Evolutionary conservation across 306 rosid species (phyloP).

Genomic region (Vigna unguiculata): DNA sequence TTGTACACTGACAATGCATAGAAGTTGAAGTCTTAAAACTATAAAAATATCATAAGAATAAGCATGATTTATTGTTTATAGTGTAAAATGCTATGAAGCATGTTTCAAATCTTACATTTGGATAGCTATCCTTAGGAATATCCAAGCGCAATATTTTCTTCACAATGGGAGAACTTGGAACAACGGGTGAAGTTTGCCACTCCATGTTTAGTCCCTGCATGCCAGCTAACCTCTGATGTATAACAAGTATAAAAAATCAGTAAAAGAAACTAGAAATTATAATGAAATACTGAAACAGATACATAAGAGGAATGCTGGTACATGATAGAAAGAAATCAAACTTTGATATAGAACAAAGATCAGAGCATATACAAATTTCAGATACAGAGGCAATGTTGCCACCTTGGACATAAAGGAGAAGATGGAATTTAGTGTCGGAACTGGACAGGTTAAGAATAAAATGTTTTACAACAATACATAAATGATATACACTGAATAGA

Average conservation of each 20-base stretch:
- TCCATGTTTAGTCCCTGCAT: slow-evolving; percentile 55
- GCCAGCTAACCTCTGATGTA: slow-evolving; percentile 55
- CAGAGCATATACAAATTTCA: slow-evolving; percentile 22
- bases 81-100: slow-evolving; percentile 19
- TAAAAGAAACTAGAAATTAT: slow-evolving; percentile 27
- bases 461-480: neutral
- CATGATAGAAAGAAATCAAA: slow-evolving; percentile 24
- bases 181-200: slow-evolving; percentile 52
- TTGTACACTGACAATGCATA: neutral
- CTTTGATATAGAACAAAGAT: neutral
- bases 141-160: slow-evolving; percentile 67
- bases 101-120: slow-evolving; percentile 54
- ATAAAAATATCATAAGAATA: slow-evolving; percentile 11
- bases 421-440: slow-evolving; percentile 12
- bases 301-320: slow-evolving; percentile 1
- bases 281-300: neutral
- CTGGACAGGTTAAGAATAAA: slow-evolving; percentile 6
- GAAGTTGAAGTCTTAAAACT: neutral
- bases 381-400: neutral
- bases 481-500: neutral
- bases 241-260: slow-evolving; percentile 40
- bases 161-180: slow-evolving; percentile 51
- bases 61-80: neutral
- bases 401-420: neutral
- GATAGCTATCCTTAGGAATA: slow-evolving; percentile 58